Evolutionary conservation across 208 protist genomes (phyloP), one percentile per base, ranked within the genome.

Genomic region (Crithidia bombi): DNA sequence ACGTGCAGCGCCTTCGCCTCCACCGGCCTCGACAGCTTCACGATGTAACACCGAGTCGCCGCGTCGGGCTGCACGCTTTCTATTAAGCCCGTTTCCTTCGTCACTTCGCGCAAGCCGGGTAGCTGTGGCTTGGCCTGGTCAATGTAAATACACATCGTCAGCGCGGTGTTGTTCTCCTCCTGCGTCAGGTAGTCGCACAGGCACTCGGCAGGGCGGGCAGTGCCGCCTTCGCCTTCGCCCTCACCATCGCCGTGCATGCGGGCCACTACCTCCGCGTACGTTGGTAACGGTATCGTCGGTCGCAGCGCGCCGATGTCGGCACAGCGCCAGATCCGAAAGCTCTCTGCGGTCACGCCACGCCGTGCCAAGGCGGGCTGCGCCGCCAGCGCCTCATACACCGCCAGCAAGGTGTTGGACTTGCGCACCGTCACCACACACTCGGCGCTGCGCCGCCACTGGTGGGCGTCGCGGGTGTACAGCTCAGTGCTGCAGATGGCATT

Each of bases 261-360:
- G 26, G 46, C 26, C 4, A 71, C 10, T 21, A 62, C 77, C 47
- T 85, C 77, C 0, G 21, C 55, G 47, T 77, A 63, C 25, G 81
- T 86, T 12, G 72, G 73, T 28, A 91, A 43, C 43, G 82, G 51
- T 21, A 69, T 59, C 28, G 65, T 64, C 7, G 80, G 72, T 56
- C 72, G 77, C 46, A 85, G 39, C 56, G 44, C 33, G 25, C 76
- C 30, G 2, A 14, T 56, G 56, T 73, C 74, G 36, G 28, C 54
- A 49, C 66, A 83, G 14, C 67, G 68, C 86, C 89, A 94, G 33
- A 92, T 41, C 17, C 86, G 85, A 38, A 75, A 84, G 43, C 65
- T 77, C 5, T 26, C 54, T 7, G 62, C 39, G n/a, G 64, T 79
- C 41, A 90, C 52, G 28, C 75, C 51, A 19, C 69, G 57, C 23